These are phyloP conservation scores for Cryptococcus jaspeensis DNA, from an alignment of 1,284 basidiomycete species.

Conservation along the genomic window DNA sequence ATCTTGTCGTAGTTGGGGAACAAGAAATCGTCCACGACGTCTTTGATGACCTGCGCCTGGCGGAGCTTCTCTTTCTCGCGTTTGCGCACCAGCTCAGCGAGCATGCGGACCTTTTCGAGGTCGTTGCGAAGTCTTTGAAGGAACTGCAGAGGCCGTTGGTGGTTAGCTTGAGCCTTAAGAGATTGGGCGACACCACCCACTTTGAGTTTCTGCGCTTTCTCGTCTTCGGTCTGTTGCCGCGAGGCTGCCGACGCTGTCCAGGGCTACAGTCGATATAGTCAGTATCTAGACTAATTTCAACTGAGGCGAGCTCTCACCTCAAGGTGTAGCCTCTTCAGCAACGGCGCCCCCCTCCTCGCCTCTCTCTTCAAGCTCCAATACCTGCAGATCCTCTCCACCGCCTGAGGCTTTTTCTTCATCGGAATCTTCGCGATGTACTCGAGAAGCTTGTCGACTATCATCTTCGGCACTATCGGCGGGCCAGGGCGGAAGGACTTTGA, in stretches of 20 bases:
- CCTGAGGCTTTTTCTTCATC: conserved; percentile 73
- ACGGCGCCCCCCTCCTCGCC: conserved; percentile 83
- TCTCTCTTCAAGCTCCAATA: conserved; percentile 99
- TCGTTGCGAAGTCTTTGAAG: conserved; percentile 72
- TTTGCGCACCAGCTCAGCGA: conserved; percentile 72
- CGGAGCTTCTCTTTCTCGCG: conserved; percentile 81
- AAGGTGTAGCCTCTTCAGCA: conserved; percentile 89
- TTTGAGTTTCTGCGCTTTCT: conserved; percentile 80
- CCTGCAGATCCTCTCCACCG: conserved; percentile 74
- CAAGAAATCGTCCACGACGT: conserved; percentile 63
- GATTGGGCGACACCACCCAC: conserved; percentile 52
- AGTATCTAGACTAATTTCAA: background rate
- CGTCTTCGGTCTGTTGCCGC: conserved; percentile 72
- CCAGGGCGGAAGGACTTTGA: conserved; percentile 57
- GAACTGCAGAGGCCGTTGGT: conserved; percentile 55
- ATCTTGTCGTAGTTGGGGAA: conserved; percentile 67
- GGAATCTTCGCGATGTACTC: conserved; percentile 72
- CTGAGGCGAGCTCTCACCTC: conserved; percentile 56
- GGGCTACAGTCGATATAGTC: conserved; percentile 54
- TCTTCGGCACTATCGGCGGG: conserved; percentile 57
- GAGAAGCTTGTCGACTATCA: conserved; percentile 65
- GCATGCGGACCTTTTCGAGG: conserved; percentile 68
- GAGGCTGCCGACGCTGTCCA: conserved; percentile 81
- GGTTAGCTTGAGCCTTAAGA: background rate
- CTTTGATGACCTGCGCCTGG: conserved; percentile 69